Base-by-base conservation (phyloP, 164 flowering plant genomes). In the Stephania cephalantha region DNA sequence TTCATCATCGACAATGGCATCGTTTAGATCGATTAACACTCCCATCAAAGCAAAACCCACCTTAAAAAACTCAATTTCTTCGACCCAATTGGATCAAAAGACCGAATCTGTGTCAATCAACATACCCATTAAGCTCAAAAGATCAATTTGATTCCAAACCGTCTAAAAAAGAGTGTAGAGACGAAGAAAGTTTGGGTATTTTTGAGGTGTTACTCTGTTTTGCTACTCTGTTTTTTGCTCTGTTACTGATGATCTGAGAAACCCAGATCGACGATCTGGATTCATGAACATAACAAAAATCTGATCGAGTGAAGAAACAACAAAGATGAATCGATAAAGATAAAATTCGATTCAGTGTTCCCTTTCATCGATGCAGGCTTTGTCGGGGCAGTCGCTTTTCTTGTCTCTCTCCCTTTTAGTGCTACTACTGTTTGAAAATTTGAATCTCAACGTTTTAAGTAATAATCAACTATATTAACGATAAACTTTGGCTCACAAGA, bases 21-120 rank as follows among this genome's bases (percentile, higher is more conserved):
- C 87, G 82, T 92, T 92, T 46, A 94, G 87, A 82, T 94, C 98
- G 77, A 92, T 89, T 61, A 90, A 61, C 29, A 88, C 91, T 76
- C 77, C 84, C 89, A 89, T 85, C 69, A 78, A 69, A 4, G 42
- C 42, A 35, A 35, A 35, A 35, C 4, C 42, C 42, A 35, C 42
- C 4, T 35, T 35, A 4, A 35, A 35, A 35, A 2, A 35, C 42
- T 35, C 42, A 35, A 35, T 35, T 35, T 35, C 4, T 35, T 35
- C 42, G 3, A 35, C 42, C 42, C 42, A 35, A 35, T 35, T 35
- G 42, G 42, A 35, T 35, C 42, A 35, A 35, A 35, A 35, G 42
- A 35, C 42, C 42, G 4, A 35, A 35, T 35, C 4, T 35, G 42
- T 4, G 42, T 35, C 42, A 35, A 35, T 35, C 42, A 35, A 35